Percentiles rank a stretch among this genome's conserved stretches.
phyloP scores from a whole-genome alignment of 2,329 filamentous ascomycete species.

The Penicillium sumatraense region DNA sequence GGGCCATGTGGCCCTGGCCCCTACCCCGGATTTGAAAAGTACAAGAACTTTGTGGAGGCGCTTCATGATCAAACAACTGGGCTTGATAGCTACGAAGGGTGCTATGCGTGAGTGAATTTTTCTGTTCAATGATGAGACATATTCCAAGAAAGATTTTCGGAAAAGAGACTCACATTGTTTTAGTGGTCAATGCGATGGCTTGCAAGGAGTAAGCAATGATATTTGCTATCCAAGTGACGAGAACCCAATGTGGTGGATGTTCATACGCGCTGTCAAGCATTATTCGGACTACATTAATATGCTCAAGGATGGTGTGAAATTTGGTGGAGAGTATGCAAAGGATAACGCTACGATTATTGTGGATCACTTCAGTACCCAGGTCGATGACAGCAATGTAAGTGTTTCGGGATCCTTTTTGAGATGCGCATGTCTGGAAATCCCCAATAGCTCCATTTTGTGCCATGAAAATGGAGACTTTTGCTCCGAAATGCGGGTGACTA shows the following conservation, averaged over 20 bases:
- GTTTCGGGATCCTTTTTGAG: too few relatives aligned
- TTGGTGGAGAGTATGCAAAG: background rate
- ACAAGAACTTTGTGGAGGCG: background rate
- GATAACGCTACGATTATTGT: background rate
- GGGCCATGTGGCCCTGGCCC: background rate
- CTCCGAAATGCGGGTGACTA: background rate
- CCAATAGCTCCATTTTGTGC: too few relatives aligned
- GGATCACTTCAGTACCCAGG: background rate
- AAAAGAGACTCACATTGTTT: too few relatives aligned
- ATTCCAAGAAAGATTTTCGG: too few relatives aligned
- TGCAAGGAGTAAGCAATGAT: too few relatives aligned
- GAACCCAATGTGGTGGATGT: background rate
- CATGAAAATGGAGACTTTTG: too few relatives aligned
- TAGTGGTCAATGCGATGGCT: too few relatives aligned
- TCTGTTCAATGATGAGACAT: background rate
- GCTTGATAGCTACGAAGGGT: background rate
- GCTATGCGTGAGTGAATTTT: background rate
- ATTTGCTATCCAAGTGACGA: background rate
- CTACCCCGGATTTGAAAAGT: background rate
- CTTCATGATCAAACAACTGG: background rate
- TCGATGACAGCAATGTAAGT: background rate
- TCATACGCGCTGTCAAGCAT: background rate
- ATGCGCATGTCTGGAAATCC: too few relatives aligned
- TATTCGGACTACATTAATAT: background rate
- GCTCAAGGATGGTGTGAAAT: background rate